Base-by-base conservation (phyloP, 1,284 basidiomycete species). In the Pseudozyma sp. region DNA sequence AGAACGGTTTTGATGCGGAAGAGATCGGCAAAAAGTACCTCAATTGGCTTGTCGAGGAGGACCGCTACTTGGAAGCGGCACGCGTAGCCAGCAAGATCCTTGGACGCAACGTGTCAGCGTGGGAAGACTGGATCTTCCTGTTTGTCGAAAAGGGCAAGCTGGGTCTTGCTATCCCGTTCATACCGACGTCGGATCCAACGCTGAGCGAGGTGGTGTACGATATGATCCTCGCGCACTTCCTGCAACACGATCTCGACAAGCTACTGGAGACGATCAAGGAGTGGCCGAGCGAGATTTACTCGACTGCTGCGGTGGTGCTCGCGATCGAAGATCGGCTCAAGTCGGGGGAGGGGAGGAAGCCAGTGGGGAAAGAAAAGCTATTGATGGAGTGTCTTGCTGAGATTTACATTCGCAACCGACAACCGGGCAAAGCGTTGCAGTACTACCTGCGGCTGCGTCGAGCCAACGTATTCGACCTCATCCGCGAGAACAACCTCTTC, bases 51-150 rank as follows among this genome's bases (percentile, higher is more conserved):
- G 71, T 83, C 4, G 73, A 81, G 14, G 77, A 77, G 92, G 93
- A 89, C 33, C 89, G 95, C 54, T 97, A 90, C 76, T 86, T 85
- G 4, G 92, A 92, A 78, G 96, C 97, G 0, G 96, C 96, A 0
- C 86, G 88, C 14, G 86, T 96, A n/a, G 92, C 91, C 64, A 91
- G 93, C 0, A 93, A 92, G 81, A 93, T 97, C 0, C 91, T 97
- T 64, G 91, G 89, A 0, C 89, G 89, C 37, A 90, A 97, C 78
- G 86, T 88, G 5, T 90, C 90, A 74, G 88, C 89, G 16, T 99
- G 97, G 97, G 95, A 98, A 83, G 90, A 92, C 79, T 97, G 93
- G 92, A 92, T 98, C 82, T 96, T 97, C 81, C 86, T 90, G 9
- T 98, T 97, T 81, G 92, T 92, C 0, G 91, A 95, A 83, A 90